These are phyloP conservation scores for Durio zibethinus DNA, from an alignment of 345 rosid genomes.

Conservation along the genomic window DNA sequence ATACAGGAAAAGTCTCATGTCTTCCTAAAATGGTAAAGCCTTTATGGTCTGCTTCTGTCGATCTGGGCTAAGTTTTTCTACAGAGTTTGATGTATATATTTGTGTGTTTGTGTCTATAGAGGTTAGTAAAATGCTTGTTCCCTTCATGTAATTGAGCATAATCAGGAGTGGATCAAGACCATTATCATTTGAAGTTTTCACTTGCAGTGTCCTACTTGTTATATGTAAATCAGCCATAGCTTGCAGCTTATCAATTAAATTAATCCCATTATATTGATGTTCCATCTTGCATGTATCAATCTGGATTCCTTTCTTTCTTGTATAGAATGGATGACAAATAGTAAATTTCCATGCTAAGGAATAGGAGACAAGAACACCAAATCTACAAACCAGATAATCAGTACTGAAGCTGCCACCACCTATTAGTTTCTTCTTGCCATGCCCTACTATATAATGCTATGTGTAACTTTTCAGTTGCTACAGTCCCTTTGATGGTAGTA, in stretches of 20 bases:
- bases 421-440: no score
- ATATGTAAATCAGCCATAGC: neutral
- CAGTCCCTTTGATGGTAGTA: neutral
- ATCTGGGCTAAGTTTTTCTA: neutral
- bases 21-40: slow-evolving; percentile 28
- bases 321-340: neutral
- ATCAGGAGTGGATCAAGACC: neutral
- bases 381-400: neutral
- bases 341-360: neutral
- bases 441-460: neutral
- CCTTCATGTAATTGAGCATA: neutral
- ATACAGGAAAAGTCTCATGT: slow-evolving; percentile 49
- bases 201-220: neutral
- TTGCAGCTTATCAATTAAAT: neutral
- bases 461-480: no score
- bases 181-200: neutral
- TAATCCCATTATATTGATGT: no score
- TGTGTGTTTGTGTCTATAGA: neutral
- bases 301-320: neutral
- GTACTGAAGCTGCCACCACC: neutral
- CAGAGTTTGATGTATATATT: slow-evolving; percentile 1
- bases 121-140: neutral
- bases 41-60: neutral
- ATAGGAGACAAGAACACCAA: neutral
- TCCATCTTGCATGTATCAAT: no score